Evolutionary conservation across 768 basidiomycete species (phyloP), one percentile per base, ranked within the genome.

Genomic region (Suillus weaverae): DNA sequence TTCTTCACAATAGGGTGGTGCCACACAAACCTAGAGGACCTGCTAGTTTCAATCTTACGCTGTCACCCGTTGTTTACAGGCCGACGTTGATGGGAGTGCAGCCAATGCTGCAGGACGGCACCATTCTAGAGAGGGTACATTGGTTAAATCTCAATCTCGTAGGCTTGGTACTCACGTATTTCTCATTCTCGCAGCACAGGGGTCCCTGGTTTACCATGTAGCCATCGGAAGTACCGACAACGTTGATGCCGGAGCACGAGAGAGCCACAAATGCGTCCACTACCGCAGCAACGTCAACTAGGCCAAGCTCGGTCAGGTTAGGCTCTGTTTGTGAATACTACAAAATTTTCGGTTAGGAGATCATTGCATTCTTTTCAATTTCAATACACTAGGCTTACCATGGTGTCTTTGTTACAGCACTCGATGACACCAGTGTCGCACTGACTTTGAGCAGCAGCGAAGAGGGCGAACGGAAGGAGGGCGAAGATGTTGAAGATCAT

Each of bases 131-230:
- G 22, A n/a, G 13, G 32, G 39, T 8, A 16, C 26, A 11, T 39
- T 5, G 8, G 38, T n/a, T 30, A 6, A 43, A 60, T 39, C 5
- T 4, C 18, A 16, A 20, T 10, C 8, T 43, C 14, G 6, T 44
- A 16, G 5, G 16, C 20, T 26, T 26, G 6, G 18, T 43, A 54
- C 61, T 62, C 43, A 62, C 61, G 61, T 50, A 62, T 43, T 55
- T 46, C 8, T 62, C 33, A 35, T 62, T n/a, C 33, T 43, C 32
- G 18, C 61, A 62, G 61, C 61, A 62, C 16, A 62, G 9, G 16
- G 61, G 61, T 48, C 54, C n/a, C 26, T 62, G 48, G 61, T 53
- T 62, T 16, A 4, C 41, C 4, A 8, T 13, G 14, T 48, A 50
- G 8, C 61, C 61, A 10, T 5, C 7, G 10, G 30, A 30, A 53